These are phyloP conservation scores for Pelagophyceae sp. DNA, from an alignment of 352 stramenopile genomes.

Conservation along the genomic window DNA sequence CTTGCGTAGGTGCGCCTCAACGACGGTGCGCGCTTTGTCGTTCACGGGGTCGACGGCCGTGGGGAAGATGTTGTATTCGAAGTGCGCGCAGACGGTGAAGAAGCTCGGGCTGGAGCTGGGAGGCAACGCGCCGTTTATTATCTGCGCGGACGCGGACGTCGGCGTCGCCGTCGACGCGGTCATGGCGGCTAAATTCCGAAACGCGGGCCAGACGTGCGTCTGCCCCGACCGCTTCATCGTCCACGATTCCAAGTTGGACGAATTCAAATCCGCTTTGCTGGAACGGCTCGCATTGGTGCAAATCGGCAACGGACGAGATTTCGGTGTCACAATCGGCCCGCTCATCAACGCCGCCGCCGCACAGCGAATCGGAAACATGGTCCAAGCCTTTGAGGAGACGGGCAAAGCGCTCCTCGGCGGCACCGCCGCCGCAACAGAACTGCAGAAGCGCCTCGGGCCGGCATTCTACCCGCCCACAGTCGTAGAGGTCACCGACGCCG, in stretches of 20 bases:
- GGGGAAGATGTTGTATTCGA: slow-evolving; percentile 61
- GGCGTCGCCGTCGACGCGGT: slow-evolving; percentile 53
- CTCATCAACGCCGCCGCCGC: slow-evolving; percentile 81
- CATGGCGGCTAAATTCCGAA: slow-evolving; percentile 65
- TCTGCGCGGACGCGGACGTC: slow-evolving; percentile 72
- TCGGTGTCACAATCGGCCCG: slow-evolving; percentile 70
- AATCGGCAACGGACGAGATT: slow-evolving; percentile 69
- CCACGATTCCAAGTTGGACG: slow-evolving; percentile 77
- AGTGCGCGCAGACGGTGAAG: slow-evolving; percentile 59
- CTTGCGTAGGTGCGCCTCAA: slow-evolving; percentile 34
- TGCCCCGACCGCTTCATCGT: slow-evolving; percentile 79
- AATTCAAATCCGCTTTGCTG: slow-evolving; percentile 71
- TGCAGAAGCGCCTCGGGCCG: slow-evolving; percentile 42
- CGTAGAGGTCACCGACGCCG: slow-evolving; percentile 57
- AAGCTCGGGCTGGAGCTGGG: slow-evolving; percentile 52
- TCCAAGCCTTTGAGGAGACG: slow-evolving; percentile 71
- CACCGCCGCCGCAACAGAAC: slow-evolving; percentile 62
- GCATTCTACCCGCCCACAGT: slow-evolving; percentile 91
- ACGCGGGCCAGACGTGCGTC: slow-evolving; percentile 65
- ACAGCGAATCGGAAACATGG: slow-evolving; percentile 52
- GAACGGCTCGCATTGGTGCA: slow-evolving; percentile 60
- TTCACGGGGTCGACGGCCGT: slow-evolving; percentile 77
- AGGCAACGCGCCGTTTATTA: slow-evolving; percentile 71
- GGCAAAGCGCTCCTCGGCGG: slow-evolving; percentile 84
- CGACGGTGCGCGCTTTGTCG: slow-evolving; percentile 62